These are phyloP conservation scores for Globisporangium cederbergense DNA, from an alignment of 352 stramenopile species.

Conservation along the genomic window DNA sequence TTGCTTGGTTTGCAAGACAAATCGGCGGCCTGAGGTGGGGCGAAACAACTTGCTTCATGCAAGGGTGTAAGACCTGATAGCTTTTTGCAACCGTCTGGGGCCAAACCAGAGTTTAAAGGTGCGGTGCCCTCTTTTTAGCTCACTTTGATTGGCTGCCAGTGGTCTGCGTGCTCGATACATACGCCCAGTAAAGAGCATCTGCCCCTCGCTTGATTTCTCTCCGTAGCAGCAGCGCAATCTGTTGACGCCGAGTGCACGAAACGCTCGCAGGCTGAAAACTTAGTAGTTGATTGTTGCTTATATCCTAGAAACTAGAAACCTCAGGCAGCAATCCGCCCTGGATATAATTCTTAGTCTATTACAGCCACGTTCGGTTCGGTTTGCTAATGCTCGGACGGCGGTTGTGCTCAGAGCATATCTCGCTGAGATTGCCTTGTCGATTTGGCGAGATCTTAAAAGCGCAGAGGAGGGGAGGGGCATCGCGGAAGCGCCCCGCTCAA, in stretches of 20 bases:
- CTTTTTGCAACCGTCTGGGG: not conserved
- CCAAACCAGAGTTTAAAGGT: not conserved
- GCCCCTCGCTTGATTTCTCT: constrained; percentile 3
- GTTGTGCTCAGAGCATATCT: not conserved
- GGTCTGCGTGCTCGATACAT: not conserved
- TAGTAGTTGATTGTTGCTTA: no score
- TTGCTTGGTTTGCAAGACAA: no score
- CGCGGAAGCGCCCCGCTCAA: constrained; percentile 3
- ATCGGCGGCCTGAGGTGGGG: no score
- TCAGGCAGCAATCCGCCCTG: no score
- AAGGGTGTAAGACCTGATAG: not conserved
- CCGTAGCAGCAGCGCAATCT: not conserved
- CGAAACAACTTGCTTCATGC: no score
- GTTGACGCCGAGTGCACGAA: not conserved
- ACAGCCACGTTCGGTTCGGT: no score
- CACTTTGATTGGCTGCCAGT: constrained; percentile 1
- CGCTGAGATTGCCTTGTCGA: not conserved
- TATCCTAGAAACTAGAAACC: no score
- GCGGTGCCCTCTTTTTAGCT: not conserved
- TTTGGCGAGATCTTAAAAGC: not conserved
- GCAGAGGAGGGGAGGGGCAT: not conserved
- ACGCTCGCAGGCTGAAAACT: not conserved
- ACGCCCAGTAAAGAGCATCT: not conserved
- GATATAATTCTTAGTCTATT: no score
- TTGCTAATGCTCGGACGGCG: no score